These are phyloP conservation scores for Fonsecaea monophora DNA, from an alignment of 2,329 filamentous ascomycete species.

Conservation along the genomic window DNA sequence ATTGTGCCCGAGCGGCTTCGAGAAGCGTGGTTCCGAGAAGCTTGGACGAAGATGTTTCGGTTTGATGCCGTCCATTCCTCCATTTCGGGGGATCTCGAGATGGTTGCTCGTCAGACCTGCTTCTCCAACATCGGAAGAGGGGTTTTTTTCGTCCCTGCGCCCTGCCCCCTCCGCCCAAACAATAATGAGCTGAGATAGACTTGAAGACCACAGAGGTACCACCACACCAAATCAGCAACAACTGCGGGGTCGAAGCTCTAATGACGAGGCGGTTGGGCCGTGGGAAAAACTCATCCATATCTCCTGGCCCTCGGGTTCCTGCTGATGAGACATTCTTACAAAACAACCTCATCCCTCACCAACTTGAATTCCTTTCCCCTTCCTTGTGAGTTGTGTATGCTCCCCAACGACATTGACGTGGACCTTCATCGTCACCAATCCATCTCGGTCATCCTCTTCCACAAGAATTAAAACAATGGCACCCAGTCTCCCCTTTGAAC, in stretches of 20 bases:
- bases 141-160: not conserved
- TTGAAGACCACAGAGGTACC: not conserved
- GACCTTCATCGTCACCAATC: not conserved
- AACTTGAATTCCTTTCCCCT: not conserved
- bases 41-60: conserved; percentile 5
- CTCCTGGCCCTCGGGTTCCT: not conserved
- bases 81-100: not conserved
- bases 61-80: not conserved
- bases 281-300: not conserved
- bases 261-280: not conserved
- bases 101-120: not conserved
- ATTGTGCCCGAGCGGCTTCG: not conserved
- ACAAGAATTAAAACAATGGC: conserved; percentile 30
- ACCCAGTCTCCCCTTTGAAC: conserved; percentile 48
- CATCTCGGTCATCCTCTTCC: conserved; percentile 3
- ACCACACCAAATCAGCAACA: not conserved
- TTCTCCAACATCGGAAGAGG: conserved; percentile 14
- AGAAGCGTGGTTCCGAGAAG: not conserved
- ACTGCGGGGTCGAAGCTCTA: conserved; percentile 18
- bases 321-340: conserved; percentile 5
- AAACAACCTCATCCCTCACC: conserved; percentile 1
- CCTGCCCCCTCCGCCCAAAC: not conserved
- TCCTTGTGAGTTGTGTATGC: not conserved
- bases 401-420: not conserved
- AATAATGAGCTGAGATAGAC: not conserved